These are phyloP conservation scores for Zasmidium angulare DNA, from an alignment of 2,329 filamentous ascomycete species.

Conservation along the genomic window DNA sequence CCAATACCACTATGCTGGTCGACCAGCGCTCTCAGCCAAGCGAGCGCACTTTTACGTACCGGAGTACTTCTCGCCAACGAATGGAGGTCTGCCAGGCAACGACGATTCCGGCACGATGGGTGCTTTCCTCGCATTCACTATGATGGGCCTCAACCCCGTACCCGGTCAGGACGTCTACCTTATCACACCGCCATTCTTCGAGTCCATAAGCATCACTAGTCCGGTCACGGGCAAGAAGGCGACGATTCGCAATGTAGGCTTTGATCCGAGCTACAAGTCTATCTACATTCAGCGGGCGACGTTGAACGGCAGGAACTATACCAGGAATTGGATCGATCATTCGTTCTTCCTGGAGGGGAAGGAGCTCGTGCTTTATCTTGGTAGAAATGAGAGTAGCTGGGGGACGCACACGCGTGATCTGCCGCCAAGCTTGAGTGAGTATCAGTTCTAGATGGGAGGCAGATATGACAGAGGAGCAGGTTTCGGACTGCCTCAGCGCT, in stretches of 20 bases:
- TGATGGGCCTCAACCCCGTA: constrained; percentile 40
- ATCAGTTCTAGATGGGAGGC: constrained; percentile 17
- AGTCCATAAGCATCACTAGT: constrained; percentile 36
- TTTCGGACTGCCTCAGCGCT: too few relatives aligned
- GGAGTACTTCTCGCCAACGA: constrained; percentile 37
- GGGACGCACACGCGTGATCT: constrained; percentile 31
- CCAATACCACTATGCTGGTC: constrained; percentile 44
- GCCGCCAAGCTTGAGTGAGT: constrained; percentile 27
- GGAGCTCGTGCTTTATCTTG: constrained; percentile 38
- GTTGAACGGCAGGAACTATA: constrained; percentile 39
- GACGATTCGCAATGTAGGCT: constrained; percentile 40
- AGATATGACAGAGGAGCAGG: neutral
- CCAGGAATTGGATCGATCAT: constrained; percentile 44
- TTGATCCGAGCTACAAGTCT: constrained; percentile 37
- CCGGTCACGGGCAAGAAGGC: constrained; percentile 38
- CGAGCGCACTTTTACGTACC: constrained; percentile 43
- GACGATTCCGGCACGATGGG: constrained; percentile 40
- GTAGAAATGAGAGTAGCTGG: constrained; percentile 40
- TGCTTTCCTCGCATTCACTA: constrained; percentile 40
- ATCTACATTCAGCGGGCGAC: constrained; percentile 39
- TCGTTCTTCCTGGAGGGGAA: constrained; percentile 41
- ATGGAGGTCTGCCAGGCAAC: constrained; percentile 36
- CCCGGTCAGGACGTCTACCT: constrained; percentile 39
- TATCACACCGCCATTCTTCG: constrained; percentile 44
- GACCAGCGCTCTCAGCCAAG: constrained; percentile 38